Evolutionary conservation across 208 protist genomes (phyloP).

Genomic region (Leishmania martiniquensis): DNA sequence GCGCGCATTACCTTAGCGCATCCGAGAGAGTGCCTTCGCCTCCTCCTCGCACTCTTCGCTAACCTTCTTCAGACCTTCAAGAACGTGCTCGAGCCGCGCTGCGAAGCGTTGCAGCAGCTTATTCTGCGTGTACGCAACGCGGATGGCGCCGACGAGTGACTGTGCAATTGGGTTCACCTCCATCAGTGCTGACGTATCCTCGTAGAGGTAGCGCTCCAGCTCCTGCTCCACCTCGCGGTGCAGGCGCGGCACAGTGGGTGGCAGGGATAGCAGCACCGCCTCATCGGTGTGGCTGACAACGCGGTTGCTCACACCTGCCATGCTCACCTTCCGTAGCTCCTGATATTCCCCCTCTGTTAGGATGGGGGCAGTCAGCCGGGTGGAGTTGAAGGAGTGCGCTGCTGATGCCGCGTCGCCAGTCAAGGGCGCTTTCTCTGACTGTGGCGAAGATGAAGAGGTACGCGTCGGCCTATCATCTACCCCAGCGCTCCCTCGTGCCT

Average conservation of each 20-base stretch:
- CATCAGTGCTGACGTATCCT: constrained; percentile 66
- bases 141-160: constrained; percentile 39
- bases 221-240: constrained; percentile 73
- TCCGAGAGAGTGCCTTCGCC: neutral
- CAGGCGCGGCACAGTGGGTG: constrained; percentile 39
- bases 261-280: constrained; percentile 57
- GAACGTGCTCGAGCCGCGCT: constrained; percentile 31
- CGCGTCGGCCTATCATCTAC: neutral
- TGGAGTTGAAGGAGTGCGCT: neutral
- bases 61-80: constrained; percentile 51
- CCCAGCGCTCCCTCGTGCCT: neutral
- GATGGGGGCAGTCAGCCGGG: constrained; percentile 9
- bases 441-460: neutral
- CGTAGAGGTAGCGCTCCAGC: constrained; percentile 73
- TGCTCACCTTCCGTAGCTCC: constrained; percentile 25
- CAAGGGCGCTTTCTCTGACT: neutral
- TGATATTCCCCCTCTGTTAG: constrained; percentile 27
- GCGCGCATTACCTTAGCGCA: neutral
- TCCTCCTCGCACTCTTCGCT: constrained; percentile 23
- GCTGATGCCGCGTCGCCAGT: neutral
- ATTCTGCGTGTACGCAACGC: constrained; percentile 72
- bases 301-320: constrained; percentile 45
- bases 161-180: constrained; percentile 46
- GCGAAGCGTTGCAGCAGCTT: constrained; percentile 49
- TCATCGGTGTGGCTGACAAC: constrained; percentile 58